Base-by-base conservation (phyloP, 1,139 yeast genomes). In the Lodderomyces elongisporus region DNA sequence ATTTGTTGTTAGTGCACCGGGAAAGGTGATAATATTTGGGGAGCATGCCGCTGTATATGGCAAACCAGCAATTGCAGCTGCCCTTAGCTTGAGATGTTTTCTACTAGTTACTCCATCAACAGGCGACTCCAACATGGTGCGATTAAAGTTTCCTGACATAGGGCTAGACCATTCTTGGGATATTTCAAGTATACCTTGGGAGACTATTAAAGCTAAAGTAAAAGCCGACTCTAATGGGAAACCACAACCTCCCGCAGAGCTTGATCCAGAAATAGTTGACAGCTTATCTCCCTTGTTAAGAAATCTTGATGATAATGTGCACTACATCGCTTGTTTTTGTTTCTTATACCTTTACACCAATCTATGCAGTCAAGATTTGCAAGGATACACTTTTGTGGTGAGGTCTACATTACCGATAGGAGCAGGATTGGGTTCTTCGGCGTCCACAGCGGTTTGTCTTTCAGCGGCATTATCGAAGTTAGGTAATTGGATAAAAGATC, bases 41-140 rank as follows among this genome's bases (percentile, higher is more conserved):
- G 98, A 91, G 53, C 99, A 91, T 53, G 85, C 97, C 2, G 97
- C 94, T 2, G 99, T 91, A 2, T 85, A 85, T 54, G 80, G 85
- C 35, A 85, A 85, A 60, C 94, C 95, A 1, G 95, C 95, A 17
- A 84, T 87, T 36, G 95, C 96, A 1, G 95, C 95, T 0, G 89
- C 95, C 1, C 69, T 87, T 15, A 79, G 88, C 16, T 64, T 87
- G 36, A 67, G 96, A 49, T 85, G 96, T 0, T 91, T 85, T 48
- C 60, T 89, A 21, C 62, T 82, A 24, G 93, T 85, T 1, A 52
- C 70, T 3, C 66, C 70, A 13, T 30, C 40, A 15, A 51, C 60
- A 36, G 62, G 68, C 37, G 62, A 69, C 37, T 39, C 59, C 2
- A 60, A 64, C 14, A 43, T 48, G 2, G 63, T 88, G 31, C 68